Percentiles rank a stretch among this genome's conserved stretches.
Evolutionary conservation across 2,329 filamentous ascomycete genomes (phyloP).

Genomic region (Talaromyces piceae): DNA sequence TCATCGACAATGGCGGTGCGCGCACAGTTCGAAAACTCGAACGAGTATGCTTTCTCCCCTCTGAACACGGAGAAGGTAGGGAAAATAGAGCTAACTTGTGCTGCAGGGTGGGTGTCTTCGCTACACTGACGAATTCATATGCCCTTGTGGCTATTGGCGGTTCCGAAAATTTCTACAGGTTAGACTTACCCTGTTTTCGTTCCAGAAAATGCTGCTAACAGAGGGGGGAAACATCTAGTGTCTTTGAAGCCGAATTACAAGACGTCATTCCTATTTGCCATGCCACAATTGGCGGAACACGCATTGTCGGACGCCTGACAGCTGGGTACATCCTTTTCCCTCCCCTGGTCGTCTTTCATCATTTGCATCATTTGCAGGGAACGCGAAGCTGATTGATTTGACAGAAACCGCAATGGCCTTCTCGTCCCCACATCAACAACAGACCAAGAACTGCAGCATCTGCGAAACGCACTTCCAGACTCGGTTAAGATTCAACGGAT

Average conservation of each 20-base stretch:
- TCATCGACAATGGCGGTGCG: conserved; percentile 38
- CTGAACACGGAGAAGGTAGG: too few species aligned
- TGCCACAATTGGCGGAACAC: conserved; percentile 90
- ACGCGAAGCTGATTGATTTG: conserved; percentile 4
- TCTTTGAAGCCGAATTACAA: conserved; percentile 96
- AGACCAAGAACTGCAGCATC: conserved; percentile 95
- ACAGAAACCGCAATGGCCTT: conserved; percentile 87
- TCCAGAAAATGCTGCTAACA: not conserved
- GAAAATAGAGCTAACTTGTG: too few species aligned
- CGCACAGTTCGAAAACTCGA: conserved; percentile 45
- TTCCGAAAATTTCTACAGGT: conserved; percentile 97
- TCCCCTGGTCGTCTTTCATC: too few species aligned
- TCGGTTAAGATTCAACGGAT: conserved; percentile 90
- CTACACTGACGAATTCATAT: conserved; percentile 95
- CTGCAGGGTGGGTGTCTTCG: conserved; percentile 84
- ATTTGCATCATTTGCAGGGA: not conserved
- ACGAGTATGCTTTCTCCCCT: conserved; percentile 33
- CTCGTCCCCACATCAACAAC: conserved; percentile 93
- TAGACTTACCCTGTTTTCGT: not conserved
- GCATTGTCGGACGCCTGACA: conserved; percentile 92
- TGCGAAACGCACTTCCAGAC: conserved; percentile 91
- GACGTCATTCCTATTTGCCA: conserved; percentile 96
- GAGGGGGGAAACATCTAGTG: conserved; percentile 44
- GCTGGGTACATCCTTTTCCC: conserved; percentile 57
- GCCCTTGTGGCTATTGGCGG: conserved; percentile 89